phyloP scores from a whole-genome alignment of 192 early-diverging fungal genomes.

The Coemansia biformis region DNA sequence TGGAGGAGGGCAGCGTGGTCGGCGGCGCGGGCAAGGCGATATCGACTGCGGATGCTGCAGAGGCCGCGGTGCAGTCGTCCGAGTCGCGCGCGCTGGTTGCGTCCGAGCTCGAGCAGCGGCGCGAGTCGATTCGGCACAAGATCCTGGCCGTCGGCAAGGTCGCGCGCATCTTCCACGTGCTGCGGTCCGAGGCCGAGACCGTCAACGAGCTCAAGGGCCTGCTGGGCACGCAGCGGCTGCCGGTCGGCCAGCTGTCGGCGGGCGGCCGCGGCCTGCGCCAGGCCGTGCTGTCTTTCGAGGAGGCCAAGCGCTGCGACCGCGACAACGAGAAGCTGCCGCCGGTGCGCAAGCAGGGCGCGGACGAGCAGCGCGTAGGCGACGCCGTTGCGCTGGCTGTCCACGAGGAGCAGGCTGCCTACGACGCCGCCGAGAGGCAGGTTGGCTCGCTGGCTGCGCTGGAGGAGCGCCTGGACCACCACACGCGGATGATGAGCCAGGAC shows the following conservation, averaged over 20 bases:
- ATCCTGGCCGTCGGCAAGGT: constrained; percentile 91
- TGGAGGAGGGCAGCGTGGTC: constrained; percentile 20
- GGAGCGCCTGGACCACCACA: constrained; percentile 33
- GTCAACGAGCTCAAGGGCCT: constrained; percentile 90
- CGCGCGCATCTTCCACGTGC: constrained; percentile 81
- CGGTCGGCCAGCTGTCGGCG: constrained; percentile 77
- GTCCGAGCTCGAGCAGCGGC: constrained; percentile 56
- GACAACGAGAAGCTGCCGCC: constrained; percentile 95
- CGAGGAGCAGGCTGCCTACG: constrained; percentile 34
- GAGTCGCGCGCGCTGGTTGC: neutral
- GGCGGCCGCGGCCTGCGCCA: constrained; percentile 90
- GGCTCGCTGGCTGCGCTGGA: constrained; percentile 28
- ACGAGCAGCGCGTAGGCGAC: constrained; percentile 23
- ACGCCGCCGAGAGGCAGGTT: constrained; percentile 21
- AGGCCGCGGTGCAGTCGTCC: constrained; percentile 1
- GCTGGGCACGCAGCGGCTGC: constrained; percentile 77
- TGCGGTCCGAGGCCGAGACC: constrained; percentile 86
- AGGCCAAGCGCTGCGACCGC: constrained; percentile 81
- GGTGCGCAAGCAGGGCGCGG: constrained; percentile 10
- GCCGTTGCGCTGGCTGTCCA: constrained; percentile 18
- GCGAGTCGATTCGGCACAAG: constrained; percentile 26
- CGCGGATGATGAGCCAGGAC: constrained; percentile 22
- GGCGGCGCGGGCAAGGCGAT: neutral
- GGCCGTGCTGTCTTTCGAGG: constrained; percentile 85
- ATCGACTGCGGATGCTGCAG: neutral